phyloP scores from a whole-genome alignment of 2,329 filamentous ascomycete species.

The Fusarium sp. region DNA sequence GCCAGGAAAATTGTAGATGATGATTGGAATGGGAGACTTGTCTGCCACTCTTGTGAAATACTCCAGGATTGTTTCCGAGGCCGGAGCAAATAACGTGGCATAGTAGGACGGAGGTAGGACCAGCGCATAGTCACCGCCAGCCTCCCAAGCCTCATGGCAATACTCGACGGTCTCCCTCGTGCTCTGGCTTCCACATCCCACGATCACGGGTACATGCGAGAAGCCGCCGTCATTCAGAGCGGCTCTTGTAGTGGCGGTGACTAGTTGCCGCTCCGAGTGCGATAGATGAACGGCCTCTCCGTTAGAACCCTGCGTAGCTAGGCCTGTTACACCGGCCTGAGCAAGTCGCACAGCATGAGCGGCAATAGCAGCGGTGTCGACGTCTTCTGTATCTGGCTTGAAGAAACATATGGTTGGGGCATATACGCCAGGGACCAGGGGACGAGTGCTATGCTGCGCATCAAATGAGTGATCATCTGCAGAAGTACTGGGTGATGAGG shows the following conservation, averaged over 20 bases:
- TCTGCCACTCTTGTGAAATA: slow-evolving; percentile 78
- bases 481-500: slow-evolving; percentile 58
- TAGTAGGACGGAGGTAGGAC: slow-evolving; percentile 86
- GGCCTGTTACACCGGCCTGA: slow-evolving; percentile 78
- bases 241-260: slow-evolving; percentile 78
- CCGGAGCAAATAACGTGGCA: slow-evolving; percentile 73
- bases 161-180: slow-evolving; percentile 80
- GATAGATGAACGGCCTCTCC: slow-evolving; percentile 86
- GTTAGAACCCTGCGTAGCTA: slow-evolving; percentile 86
- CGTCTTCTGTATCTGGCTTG: slow-evolving; percentile 73
- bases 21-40: slow-evolving; percentile 74
- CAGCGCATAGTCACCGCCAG: slow-evolving; percentile 82
- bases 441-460: slow-evolving; percentile 53
- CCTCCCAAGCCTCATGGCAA: slow-evolving; percentile 77
- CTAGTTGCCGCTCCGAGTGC: slow-evolving; percentile 76
- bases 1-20: slow-evolving; percentile 80
- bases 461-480: slow-evolving; percentile 58
- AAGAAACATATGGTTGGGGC: slow-evolving; percentile 85
- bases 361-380: slow-evolving; percentile 74
- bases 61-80: slow-evolving; percentile 66
- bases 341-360: slow-evolving; percentile 79
- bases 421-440: slow-evolving; percentile 72
- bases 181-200: slow-evolving; percentile 81
- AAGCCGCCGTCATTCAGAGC: slow-evolving; percentile 78
- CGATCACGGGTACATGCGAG: slow-evolving; percentile 78